Percentiles rank a stretch among this genome's conserved stretches.
Evolutionary conservation across 768 basidiomycete genomes (phyloP).

Genomic region (Podaxis mareebaensis): DNA sequence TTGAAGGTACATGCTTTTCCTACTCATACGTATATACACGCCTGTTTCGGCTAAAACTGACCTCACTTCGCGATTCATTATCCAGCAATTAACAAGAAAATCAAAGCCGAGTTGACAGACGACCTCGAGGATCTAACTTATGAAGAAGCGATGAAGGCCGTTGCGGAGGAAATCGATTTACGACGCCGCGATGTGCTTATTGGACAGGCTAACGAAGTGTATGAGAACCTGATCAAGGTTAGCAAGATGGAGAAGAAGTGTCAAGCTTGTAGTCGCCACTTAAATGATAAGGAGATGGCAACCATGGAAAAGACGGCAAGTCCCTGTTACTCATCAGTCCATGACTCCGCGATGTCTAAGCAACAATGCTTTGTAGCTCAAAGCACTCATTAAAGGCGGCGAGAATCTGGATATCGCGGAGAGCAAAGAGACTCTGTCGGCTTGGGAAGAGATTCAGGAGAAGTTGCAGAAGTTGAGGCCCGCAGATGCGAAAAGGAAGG

Average conservation of each 20-base stretch:
- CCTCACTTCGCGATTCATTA: background rate
- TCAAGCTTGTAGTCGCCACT: conserved; percentile 69
- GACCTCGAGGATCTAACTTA: conserved; percentile 37
- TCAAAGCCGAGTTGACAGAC: conserved; percentile 26
- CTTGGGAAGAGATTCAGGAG: conserved; percentile 63
- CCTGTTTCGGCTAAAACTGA: background rate
- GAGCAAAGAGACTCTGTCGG: conserved; percentile 45
- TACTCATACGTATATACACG: background rate
- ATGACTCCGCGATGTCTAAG: background rate
- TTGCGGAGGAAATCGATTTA: conserved; percentile 22
- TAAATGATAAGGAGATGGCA: conserved; percentile 50
- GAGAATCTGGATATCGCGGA: conserved; percentile 9
- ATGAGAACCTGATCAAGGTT: conserved; percentile 50
- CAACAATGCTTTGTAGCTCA: background rate
- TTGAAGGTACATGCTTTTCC: conserved; percentile 10
- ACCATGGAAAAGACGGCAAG: conserved; percentile 72
- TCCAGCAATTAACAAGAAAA: conserved; percentile 24
- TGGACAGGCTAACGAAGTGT: conserved; percentile 34
- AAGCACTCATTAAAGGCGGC: conserved; percentile 5
- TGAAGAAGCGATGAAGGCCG: conserved; percentile 50
- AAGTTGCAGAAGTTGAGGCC: conserved; percentile 62
- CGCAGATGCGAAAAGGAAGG: conserved; percentile 50
- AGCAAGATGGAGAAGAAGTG: conserved; percentile 73
- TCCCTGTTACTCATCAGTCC: background rate
- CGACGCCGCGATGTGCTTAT: conserved; percentile 4